A percentile compares a stretch with the other conserved stretches of the same genome.
Evolutionary conservation across 1,284 basidiomycete genomes (phyloP).

Genomic region (Kalmanozyma brasiliensis): DNA sequence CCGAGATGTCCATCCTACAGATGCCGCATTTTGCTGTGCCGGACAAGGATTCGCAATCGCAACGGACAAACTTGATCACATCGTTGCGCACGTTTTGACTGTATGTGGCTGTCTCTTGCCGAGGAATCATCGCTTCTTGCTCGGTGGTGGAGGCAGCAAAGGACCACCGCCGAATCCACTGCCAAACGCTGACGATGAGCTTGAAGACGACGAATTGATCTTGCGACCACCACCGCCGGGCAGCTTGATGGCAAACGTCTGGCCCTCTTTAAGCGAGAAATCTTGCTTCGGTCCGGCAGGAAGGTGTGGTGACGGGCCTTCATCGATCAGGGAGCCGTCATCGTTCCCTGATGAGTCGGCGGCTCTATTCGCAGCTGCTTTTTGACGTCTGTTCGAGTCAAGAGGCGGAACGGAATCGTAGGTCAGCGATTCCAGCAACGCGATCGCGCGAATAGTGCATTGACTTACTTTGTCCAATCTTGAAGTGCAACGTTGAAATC

Average conservation of each 20-base stretch:
- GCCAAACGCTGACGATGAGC: constrained; percentile 25
- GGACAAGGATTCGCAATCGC: not conserved
- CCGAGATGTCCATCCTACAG: constrained; percentile 5
- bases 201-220: constrained; percentile 32
- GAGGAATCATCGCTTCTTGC: constrained; percentile 37
- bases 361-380: constrained; percentile 37
- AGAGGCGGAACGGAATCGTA: not conserved
- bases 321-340: constrained; percentile 17
- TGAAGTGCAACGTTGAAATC: constrained; percentile 77
- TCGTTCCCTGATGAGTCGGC: constrained; percentile 22
- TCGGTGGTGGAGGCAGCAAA: constrained; percentile 53
- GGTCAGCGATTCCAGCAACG: not conserved
- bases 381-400: constrained; percentile 46
- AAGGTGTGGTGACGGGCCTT: constrained; percentile 62
- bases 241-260: constrained; percentile 78
- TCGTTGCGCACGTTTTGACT: no score
- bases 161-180: constrained; percentile 26
- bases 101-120: no score
- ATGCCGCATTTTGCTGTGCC: not conserved
- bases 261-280: constrained; percentile 93
- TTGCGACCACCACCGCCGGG: constrained; percentile 47
- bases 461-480: constrained; percentile 85
- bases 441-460: not conserved
- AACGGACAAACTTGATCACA: not conserved
- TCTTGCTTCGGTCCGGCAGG: constrained; percentile 83